phyloP scores from a whole-genome alignment of 2,329 filamentous ascomycete genomes.

The Ophiostoma australiae region DNA sequence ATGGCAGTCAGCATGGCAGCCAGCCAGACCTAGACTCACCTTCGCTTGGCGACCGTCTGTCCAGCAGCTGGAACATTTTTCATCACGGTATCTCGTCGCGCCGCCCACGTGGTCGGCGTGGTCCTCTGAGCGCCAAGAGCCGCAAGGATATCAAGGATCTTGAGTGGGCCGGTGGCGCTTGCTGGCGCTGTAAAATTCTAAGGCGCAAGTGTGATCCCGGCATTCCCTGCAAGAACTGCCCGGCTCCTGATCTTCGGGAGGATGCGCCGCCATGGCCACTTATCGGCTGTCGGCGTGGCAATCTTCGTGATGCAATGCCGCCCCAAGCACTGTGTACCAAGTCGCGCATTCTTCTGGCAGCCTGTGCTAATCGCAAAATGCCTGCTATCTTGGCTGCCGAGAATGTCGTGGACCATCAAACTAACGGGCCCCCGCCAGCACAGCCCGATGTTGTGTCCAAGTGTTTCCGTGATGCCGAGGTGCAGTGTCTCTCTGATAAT shows the following conservation, averaged over 20 bases:
- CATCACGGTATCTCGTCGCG: slow-evolving; percentile 29
- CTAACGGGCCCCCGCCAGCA: slow-evolving; percentile 9
- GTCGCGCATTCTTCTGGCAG: slow-evolving; percentile 23
- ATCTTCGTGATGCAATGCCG: slow-evolving; percentile 31
- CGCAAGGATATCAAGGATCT: slow-evolving; percentile 33
- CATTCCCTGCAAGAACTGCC: slow-evolving; percentile 32
- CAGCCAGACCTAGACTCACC: slow-evolving; percentile 21
- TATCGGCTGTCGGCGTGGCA: slow-evolving; percentile 33
- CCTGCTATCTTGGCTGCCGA: slow-evolving; percentile 23
- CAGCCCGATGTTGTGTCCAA: slow-evolving; percentile 27
- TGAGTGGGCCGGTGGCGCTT: slow-evolving; percentile 33
- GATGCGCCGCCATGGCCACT: slow-evolving; percentile 34
- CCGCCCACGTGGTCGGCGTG: slow-evolving; percentile 31
- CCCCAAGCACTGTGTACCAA: slow-evolving; percentile 31
- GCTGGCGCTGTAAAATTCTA: slow-evolving; percentile 34
- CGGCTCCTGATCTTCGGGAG: slow-evolving; percentile 32
- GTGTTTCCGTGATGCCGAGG: slow-evolving; percentile 32
- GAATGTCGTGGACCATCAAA: slow-evolving; percentile 18
- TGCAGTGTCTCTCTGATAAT: slow-evolving; percentile 32
- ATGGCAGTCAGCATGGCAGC: background rate
- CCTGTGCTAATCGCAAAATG: slow-evolving; percentile 21
- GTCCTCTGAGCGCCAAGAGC: slow-evolving; percentile 32
- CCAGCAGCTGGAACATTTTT: slow-evolving; percentile 28
- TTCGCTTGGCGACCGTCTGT: slow-evolving; percentile 27
- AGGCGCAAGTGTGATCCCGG: slow-evolving; percentile 33